Base-by-base conservation (phyloP, 140 eudicot genomes). In the Cichorium intybus region DNA sequence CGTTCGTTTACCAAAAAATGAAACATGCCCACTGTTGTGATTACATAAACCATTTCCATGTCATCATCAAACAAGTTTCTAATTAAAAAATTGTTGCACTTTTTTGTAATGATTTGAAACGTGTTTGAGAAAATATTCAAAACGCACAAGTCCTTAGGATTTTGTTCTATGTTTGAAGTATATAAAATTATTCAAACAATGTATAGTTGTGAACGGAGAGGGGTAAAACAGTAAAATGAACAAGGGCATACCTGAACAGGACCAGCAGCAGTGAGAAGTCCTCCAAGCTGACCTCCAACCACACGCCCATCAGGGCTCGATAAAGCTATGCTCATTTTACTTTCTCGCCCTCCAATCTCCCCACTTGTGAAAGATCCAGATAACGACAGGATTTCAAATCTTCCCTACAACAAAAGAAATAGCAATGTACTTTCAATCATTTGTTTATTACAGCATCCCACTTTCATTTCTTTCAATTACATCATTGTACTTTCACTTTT, bases 291-390 rank as follows among this genome's bases (percentile, higher is more conserved):
- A 39, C 97, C 97, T 1, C 95, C 96, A 16, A 90, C 83, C 6
- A 90, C 88, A 34, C 86, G 84, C 5, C 97, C 96, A 79, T 87
- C 89, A 1, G 90, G 80, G 48, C 92, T 78, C 7, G 88, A 74
- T 64, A 90, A 60, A 54, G 85, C 69, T 9, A 87, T 83, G 70
- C 83, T 87, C 86, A 90, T 59, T 31, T 87, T 84, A 37, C 79
- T 71, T 39, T 49, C 64, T 8, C 14, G 63, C 47, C 80, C 95
- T 24, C 72, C 89, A 54, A 66, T 66, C 70, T 80, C 94, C 0
- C 77, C 48, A 0, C 88, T 90, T 17, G 86, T 76, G 50, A 84
- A 84, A 34, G 95, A 82, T 73, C 96, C 97, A 6, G 90, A 72
- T 64, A 90, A 68, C 1, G 92, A 81, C 18, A 90, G 84, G 27